Conservation (phyloP, 768 basidiomycete genomes). For the Trichaptum fuscoviolaceum region DNA sequence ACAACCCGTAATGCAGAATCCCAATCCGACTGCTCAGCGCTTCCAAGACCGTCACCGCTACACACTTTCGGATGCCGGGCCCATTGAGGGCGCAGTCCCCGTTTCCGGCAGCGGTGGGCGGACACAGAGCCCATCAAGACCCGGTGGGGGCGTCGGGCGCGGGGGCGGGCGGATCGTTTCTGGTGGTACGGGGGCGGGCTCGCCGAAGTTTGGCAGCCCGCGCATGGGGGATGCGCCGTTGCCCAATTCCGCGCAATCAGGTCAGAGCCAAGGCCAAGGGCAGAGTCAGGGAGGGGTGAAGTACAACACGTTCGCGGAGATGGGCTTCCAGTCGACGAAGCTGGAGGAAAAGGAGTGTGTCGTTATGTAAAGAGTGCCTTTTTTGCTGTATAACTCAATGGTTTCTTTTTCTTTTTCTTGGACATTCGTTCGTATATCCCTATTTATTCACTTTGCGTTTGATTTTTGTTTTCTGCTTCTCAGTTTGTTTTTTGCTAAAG, state of each 20-base stretch:
- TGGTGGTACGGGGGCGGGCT: not conserved
- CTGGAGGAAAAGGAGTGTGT: constrained; percentile 80
- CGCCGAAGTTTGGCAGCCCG: not conserved
- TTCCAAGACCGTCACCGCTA: constrained; percentile 1
- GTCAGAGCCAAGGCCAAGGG: not conserved
- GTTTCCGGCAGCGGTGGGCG: constrained; percentile 5
- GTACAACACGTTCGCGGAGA: constrained; percentile 75
- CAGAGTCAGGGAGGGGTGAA: not conserved
- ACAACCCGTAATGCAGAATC: not conserved
- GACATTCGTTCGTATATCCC: not conserved
- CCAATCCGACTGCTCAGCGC: constrained; percentile 5
- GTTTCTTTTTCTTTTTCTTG: not conserved
- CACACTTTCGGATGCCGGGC: constrained; percentile 4
- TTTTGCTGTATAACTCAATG: not conserved
- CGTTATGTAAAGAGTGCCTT: constrained; percentile 58
- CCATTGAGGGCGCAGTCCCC: constrained; percentile 10
- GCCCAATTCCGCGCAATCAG: not conserved
- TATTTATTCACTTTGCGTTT: not conserved
- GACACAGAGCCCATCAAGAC: not conserved
- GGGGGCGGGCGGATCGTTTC: not conserved
- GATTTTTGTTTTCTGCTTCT: not conserved
- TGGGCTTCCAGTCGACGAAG: constrained; percentile 81
- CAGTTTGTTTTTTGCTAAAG: too few relatives aligned
- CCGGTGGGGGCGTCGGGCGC: not conserved
- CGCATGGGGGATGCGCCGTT: constrained; percentile 4